phyloP scores from a whole-genome alignment of 345 rosid genomes.

The Kandelia obovata region DNA sequence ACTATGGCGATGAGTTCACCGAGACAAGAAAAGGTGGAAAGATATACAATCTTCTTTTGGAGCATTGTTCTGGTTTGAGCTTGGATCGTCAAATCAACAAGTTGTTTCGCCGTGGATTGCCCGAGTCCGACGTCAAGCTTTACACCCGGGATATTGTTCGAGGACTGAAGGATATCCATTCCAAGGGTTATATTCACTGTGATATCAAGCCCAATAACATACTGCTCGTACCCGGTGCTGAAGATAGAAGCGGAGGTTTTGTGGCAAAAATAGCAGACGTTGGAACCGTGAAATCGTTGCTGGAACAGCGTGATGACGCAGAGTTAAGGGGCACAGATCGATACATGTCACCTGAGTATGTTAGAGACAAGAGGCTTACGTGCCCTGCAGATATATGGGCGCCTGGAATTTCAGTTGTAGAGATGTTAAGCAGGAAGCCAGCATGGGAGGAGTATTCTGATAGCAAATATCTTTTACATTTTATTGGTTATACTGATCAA shows the following conservation, averaged over 20 bases:
- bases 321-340: background rate
- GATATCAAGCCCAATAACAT: conserved; percentile 11
- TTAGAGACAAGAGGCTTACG: background rate
- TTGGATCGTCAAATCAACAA: background rate
- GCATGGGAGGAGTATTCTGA: background rate
- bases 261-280: conserved; percentile 5
- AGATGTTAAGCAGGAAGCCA: conserved; percentile 3
- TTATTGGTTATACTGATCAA: background rate
- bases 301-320: background rate
- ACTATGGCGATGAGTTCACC: conserved; percentile 2
- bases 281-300: background rate
- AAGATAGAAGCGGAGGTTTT: background rate
- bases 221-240: background rate
- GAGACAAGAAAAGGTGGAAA: background rate
- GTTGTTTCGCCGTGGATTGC: background rate
- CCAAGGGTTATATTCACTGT: background rate
- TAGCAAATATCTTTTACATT: background rate
- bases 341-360: conserved; percentile 11
- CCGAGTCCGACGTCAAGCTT: background rate
- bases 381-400: conserved; percentile 8
- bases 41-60: background rate
- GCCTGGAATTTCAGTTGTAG: background rate
- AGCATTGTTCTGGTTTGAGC: conserved; percentile 3
- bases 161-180: conserved; percentile 1
- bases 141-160: background rate